Evolutionary conservation across 768 basidiomycete species (phyloP), one percentile per base, ranked within the genome.

Genomic region (Boletus rex-veris): DNA sequence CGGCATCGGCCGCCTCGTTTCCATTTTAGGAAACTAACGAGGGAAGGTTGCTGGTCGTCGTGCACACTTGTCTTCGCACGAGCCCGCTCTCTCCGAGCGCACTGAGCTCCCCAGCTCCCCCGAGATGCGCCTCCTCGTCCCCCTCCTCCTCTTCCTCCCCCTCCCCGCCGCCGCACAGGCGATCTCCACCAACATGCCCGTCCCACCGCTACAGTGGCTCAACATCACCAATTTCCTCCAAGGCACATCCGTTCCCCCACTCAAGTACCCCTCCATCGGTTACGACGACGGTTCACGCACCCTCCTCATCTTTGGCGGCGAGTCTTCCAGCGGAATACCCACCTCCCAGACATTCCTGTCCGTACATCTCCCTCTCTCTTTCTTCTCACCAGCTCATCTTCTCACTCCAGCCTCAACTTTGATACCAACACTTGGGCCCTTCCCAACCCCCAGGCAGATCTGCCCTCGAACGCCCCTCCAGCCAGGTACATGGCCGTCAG

Each of bases 231-330:
- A 59, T 58, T 72, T 83, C 48, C 72, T 87, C 40, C 71, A 70
- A 30, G 86, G 87, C 31, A 66, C 84, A 2, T 51, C 79, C 5
- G 69, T 74, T 2, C 81, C 86, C 7, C 83, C 84, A 7, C 75
- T 90, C 58, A 86, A 82, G 67, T 84, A 88, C 61, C 81, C 87
- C 7, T 77, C 85, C 33, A 83, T 92, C 58, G 90, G 87, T 14
- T 78, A 74, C 63, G 70, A 74, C 61, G 70, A 66, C 59, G 53
- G 38, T 35, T 80, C 79, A 60, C 80, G 82, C 47, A 78, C 77
- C 10, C 69, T 91, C 49, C 73, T 91, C 59, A 77, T 91, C 48
- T 91, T 90, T 63, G 89, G 89, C 47, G 89, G 89, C 44, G 79
- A 88, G 70, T 86, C 88, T 5, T 74, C 80, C 51, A 79, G 79